Percentiles rank a stretch among this genome's conserved stretches.
phyloP scores from a whole-genome alignment of 1,284 basidiomycete genomes.

The Mycena sp. region DNA sequence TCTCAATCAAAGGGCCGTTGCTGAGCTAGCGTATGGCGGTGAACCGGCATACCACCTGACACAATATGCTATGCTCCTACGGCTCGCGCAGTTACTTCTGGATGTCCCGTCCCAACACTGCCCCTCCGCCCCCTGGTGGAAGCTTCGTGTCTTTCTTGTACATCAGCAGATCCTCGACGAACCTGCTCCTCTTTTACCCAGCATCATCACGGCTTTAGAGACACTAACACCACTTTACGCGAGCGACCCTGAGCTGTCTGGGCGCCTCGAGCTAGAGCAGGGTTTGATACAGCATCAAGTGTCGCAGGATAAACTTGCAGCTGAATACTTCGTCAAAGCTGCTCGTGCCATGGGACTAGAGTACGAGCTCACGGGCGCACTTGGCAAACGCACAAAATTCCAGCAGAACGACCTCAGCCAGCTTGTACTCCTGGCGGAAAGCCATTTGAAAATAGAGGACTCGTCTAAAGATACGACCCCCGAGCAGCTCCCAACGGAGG shows the following conservation, averaged over 20 bases:
- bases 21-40: constrained; percentile 85
- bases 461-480: constrained; percentile 31
- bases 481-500: constrained; percentile 25
- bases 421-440: constrained; percentile 94
- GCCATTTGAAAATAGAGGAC: constrained; percentile 59
- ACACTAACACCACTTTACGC: constrained; percentile 54
- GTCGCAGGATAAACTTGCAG: constrained; percentile 81
- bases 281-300: constrained; percentile 84
- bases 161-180: constrained; percentile 92
- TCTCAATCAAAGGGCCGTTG: constrained; percentile 75
- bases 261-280: constrained; percentile 80
- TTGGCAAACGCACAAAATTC: constrained; percentile 96
- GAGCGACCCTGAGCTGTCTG: constrained; percentile 70
- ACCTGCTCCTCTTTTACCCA: constrained; percentile 69
- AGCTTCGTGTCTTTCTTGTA: constrained; percentile 75
- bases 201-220: constrained; percentile 58
- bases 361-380: constrained; percentile 93
- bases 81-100: constrained; percentile 81
- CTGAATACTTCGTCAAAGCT: constrained; percentile 83
- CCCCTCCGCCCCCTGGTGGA: constrained; percentile 78
- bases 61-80: constrained; percentile 75
- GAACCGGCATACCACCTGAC: constrained; percentile 97
- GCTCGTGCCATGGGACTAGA: constrained; percentile 82
- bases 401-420: constrained; percentile 89
- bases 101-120: constrained; percentile 57